Percentiles rank a stretch among this genome's conserved stretches.
Conservation (phyloP, 176 grass and related monocot genomes). For the Phyllostachys edulis region DNA sequence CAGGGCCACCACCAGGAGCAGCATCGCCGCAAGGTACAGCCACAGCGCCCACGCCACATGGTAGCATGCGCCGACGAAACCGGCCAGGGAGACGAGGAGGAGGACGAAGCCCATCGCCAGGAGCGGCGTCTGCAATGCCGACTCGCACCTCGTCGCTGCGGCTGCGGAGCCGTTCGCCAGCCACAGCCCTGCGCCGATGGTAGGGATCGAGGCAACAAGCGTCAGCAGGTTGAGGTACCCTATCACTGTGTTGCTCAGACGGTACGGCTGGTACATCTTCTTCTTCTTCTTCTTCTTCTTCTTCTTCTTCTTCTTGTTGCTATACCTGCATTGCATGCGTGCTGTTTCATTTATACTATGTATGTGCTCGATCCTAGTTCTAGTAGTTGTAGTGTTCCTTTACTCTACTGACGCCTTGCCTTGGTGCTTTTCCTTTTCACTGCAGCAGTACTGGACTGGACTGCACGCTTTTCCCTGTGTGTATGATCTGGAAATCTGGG, state of each 20-base stretch:
- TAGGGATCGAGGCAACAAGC: conserved; percentile 67
- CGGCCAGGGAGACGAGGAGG: conserved; percentile 71
- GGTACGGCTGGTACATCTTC: background rate
- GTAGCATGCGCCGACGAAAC: conserved; percentile 71
- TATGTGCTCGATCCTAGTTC: no score
- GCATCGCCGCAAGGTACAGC: conserved; percentile 67
- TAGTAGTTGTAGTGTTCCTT: no score
- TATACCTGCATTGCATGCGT: no score
- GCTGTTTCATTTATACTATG: no score
- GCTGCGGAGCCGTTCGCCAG: conserved; percentile 45
- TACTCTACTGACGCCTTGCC: no score
- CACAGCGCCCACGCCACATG: conserved; percentile 64
- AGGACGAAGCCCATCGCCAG: conserved; percentile 64
- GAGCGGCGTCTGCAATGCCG: conserved; percentile 60
- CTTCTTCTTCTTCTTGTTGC: background rate
- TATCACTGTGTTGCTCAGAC: conserved; percentile 68
- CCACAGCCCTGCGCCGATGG: conserved; percentile 78
- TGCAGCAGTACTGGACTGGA: no score
- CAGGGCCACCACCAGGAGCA: conserved; percentile 55
- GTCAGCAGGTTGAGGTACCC: conserved; percentile 82
- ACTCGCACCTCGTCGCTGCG: conserved; percentile 45
- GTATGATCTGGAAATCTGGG: no score
- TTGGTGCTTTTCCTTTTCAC: no score
- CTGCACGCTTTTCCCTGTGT: no score
- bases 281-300: background rate